Base-by-base conservation (phyloP, 805 yeast genomes). In the Candida montana region DNA sequence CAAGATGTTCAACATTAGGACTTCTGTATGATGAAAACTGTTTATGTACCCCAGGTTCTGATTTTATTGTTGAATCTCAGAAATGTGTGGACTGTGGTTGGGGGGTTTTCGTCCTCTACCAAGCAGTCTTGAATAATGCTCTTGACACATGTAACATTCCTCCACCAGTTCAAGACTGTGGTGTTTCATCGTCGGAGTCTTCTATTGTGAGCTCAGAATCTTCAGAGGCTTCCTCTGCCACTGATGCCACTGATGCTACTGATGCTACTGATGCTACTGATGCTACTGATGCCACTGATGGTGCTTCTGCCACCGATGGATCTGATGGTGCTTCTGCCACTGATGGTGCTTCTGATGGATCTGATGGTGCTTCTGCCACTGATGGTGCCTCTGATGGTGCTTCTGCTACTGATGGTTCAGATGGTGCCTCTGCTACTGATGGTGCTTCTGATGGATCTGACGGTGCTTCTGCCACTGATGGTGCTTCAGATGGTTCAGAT, bases 71-170 rank as follows among this genome's bases (percentile, higher is more conserved):
- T 1, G 35, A 41, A 19, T 49, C 50, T 20, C 49, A 47, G 4
- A 53, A 36, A 5, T 62, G 67, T 53, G 44, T 62, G 24, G 62
- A 57, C 33, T 63, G 67, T 53, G 67, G 67, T 37, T 62, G 65
- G 67, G 59, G 64, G 48, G 41, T 62, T 27, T 63, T 60, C 61
- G 23, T 48, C 8, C 54, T 60, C 45, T 62, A 62, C 43, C 54
- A 54, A n/a, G n/a, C 40, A 0, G 55, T 39, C 33, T 20, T 51
- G 45, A 54, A 35, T 33, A 33, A 7, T 3, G 41, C 54, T 4
- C 40, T 51, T 10, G 53, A 59, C 7, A 46, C 57, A 30, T 42
- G 46, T 35, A 31, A 26, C 2, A 15, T 18, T 31, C 17, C 31
- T 13, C 21, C 39, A 46, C 24, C 24, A 21, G 24, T 21, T 21